Evolutionary conservation across 108 stramenopile genomes (phyloP).

Genomic region (Chaetoceros muelleri): DNA sequence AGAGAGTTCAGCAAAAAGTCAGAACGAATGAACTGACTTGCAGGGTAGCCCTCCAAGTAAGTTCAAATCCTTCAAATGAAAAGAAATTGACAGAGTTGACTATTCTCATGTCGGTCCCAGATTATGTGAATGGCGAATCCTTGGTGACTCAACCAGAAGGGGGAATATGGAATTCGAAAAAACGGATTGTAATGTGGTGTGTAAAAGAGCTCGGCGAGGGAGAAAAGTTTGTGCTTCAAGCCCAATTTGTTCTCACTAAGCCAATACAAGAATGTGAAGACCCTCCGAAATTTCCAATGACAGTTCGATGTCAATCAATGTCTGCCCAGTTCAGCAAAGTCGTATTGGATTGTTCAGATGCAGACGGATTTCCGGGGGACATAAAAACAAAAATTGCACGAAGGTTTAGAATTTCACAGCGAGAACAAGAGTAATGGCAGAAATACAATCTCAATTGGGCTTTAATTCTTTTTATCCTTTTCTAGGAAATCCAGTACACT

Average conservation of each 20-base stretch:
- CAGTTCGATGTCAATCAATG: conserved; percentile 73
- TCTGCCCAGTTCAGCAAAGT: conserved; percentile 74
- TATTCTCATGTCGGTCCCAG: conserved; percentile 73
- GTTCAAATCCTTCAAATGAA: conserved; percentile 80
- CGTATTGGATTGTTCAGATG: conserved; percentile 45
- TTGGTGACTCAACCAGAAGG: conserved; percentile 70
- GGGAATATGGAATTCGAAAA: conserved; percentile 73
- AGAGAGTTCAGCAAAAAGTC: conserved; percentile 75
- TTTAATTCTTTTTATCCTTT: too few species aligned
- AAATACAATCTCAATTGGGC: too few species aligned
- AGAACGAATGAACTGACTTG: conserved; percentile 42
- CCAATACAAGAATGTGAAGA: conserved; percentile 18
- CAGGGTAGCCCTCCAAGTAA: conserved; percentile 78
- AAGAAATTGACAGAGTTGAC: conserved; percentile 66
- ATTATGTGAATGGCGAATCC: conserved; percentile 46
- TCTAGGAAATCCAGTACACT: conserved; percentile 36
- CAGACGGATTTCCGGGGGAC: conserved; percentile 41
- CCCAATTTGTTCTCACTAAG: conserved; percentile 43
- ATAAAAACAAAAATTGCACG: conserved; percentile 64
- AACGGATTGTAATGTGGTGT: conserved; percentile 77
- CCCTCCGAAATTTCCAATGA: conserved; percentile 63
- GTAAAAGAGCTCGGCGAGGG: conserved; percentile 68
- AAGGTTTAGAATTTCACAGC: conserved; percentile 70
- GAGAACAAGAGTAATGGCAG: conserved; percentile 15
- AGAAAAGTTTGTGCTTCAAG: conserved; percentile 83